Percentiles rank a stretch among this genome's conserved stretches.
Conservation (phyloP, 306 rosid species). For the Senna tora region DNA sequence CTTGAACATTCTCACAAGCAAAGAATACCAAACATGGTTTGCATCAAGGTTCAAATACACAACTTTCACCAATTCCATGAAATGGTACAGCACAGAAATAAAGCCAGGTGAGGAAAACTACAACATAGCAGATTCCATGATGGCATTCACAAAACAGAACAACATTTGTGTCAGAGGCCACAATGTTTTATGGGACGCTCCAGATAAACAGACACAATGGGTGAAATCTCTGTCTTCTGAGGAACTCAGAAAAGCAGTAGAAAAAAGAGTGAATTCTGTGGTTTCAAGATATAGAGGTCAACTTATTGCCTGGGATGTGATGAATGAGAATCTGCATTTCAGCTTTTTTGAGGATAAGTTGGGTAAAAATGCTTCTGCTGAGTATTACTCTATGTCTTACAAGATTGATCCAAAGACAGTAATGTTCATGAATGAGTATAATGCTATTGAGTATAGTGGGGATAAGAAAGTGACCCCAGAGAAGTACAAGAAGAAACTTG, state of each 20-base stretch:
- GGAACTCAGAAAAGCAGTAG: slow-evolving; percentile 48
- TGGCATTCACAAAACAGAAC: slow-evolving; percentile 50
- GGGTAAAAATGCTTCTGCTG: slow-evolving; percentile 61
- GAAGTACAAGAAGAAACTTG: slow-evolving; percentile 49
- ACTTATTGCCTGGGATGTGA: slow-evolving; percentile 81
- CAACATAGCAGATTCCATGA: slow-evolving; percentile 68
- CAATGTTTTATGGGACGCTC: slow-evolving; percentile 68
- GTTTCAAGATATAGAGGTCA: slow-evolving; percentile 68
- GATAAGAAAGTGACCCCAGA: slow-evolving; percentile 45
- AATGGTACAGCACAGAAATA: slow-evolving; percentile 76
- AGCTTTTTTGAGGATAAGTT: slow-evolving; percentile 62
- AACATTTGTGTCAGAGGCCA: slow-evolving; percentile 70
- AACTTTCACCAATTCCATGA: slow-evolving; percentile 81
- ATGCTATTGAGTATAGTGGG: slow-evolving; percentile 55
- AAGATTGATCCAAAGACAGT: slow-evolving; percentile 57
- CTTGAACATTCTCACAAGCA: slow-evolving; percentile 53
- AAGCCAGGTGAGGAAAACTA: slow-evolving; percentile 64
- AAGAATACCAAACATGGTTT: slow-evolving; percentile 66
- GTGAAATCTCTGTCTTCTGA: slow-evolving; percentile 55
- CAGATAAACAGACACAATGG: slow-evolving; percentile 55
- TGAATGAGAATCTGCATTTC: slow-evolving; percentile 78
- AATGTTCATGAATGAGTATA: slow-evolving; percentile 75
- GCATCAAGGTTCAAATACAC: slow-evolving; percentile 60
- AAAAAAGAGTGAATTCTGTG: slow-evolving; percentile 57
- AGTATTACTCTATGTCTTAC: slow-evolving; percentile 47